Conservation (phyloP, 1,284 basidiomycete genomes). For the Bondarzewia mesenterica region DNA sequence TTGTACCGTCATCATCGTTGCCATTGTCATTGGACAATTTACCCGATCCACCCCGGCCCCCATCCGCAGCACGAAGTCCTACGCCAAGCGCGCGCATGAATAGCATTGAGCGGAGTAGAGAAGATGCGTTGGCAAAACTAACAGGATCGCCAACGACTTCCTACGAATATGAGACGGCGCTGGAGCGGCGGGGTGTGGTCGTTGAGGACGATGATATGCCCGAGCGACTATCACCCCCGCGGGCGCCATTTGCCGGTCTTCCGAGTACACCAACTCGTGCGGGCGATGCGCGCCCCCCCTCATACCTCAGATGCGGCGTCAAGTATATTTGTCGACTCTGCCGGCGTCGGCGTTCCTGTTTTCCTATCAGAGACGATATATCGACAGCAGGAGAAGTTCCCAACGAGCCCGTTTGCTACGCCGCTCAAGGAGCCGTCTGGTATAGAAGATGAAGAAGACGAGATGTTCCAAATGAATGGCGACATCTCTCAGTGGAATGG, state of each 20-base stretch:
- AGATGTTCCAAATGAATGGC: conserved; percentile 34
- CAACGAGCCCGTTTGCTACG: conserved; percentile 65
- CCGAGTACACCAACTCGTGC: conserved; percentile 26
- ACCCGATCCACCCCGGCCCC: conserved; percentile 18
- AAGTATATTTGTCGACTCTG: conserved; percentile 35
- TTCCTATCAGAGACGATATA: conserved; percentile 39
- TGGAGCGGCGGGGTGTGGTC: conserved; percentile 56
- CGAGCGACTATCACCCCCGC: conserved; percentile 22
- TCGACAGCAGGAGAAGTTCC: conserved; percentile 49
- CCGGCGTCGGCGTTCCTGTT: conserved; percentile 36
- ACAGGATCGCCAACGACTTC: conserved; percentile 16
- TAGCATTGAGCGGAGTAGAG: conserved; percentile 20
- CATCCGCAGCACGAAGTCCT: conserved; percentile 14
- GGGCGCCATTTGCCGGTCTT: conserved; percentile 24
- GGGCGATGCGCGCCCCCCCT: conserved; percentile 27
- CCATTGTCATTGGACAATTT: conserved; percentile 25
- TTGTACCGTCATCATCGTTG: conserved; percentile 43
- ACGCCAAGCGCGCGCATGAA: conserved; percentile 11
- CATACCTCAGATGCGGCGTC: conserved; percentile 46
- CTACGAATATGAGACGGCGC: conserved; percentile 25
- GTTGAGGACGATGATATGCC: conserved; percentile 58
- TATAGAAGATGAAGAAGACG: conserved; percentile 53
- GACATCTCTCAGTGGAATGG: conserved; percentile 28
- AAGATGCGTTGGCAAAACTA: conserved; percentile 25
- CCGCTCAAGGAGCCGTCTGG: conserved; percentile 52